A percentile compares a stretch with the other conserved stretches of the same genome.
These are phyloP conservation scores for Chaetomium fimeti DNA, from an alignment of 495 filamentous ascomycete genomes.

Conservation along the genomic window DNA sequence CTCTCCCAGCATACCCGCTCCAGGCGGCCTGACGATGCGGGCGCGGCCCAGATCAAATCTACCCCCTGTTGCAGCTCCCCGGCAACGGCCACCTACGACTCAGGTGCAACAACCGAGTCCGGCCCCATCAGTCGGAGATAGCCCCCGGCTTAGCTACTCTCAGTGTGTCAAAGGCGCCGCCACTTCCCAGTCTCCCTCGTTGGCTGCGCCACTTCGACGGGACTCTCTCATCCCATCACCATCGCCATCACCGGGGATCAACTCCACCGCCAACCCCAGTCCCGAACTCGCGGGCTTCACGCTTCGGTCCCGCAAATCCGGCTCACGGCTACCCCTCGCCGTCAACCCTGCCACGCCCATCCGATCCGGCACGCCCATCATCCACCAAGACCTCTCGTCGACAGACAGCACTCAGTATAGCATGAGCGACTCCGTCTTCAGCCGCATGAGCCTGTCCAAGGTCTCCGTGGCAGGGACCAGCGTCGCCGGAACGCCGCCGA, in stretches of 20 bases:
- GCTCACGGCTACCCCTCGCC: slow-evolving; percentile 33
- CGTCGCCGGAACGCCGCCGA: slow-evolving; percentile 28
- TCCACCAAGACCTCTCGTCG: slow-evolving; percentile 34
- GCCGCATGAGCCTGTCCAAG: slow-evolving; percentile 29
- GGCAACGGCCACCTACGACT: slow-evolving; percentile 4
- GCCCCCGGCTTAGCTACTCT: slow-evolving; percentile 28
- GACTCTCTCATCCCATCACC: slow-evolving; percentile 23
- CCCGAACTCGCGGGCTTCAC: slow-evolving; percentile 26
- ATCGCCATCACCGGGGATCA: slow-evolving; percentile 15
- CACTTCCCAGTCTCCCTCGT: neutral
- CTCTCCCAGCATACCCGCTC: neutral
- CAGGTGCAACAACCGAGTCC: slow-evolving; percentile 6
- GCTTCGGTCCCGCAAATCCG: slow-evolving; percentile 33
- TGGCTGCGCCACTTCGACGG: slow-evolving; percentile 11
- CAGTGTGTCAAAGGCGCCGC: slow-evolving; percentile 21
- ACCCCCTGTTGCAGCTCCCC: neutral
- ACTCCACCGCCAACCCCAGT: slow-evolving; percentile 21
- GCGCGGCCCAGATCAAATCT: slow-evolving; percentile 23
- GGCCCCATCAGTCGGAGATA: slow-evolving; percentile 14
- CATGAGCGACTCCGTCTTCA: slow-evolving; percentile 37
- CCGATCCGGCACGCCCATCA: slow-evolving; percentile 31
- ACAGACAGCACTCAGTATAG: slow-evolving; percentile 40
- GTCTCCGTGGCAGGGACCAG: slow-evolving; percentile 30
- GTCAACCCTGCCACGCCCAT: slow-evolving; percentile 36
- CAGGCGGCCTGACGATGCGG: slow-evolving; percentile 26